Percentiles rank a stretch among this genome's conserved stretches.
Evolutionary conservation across 257 asterid species (phyloP).

Genomic region (Leonotis leonurus): DNA sequence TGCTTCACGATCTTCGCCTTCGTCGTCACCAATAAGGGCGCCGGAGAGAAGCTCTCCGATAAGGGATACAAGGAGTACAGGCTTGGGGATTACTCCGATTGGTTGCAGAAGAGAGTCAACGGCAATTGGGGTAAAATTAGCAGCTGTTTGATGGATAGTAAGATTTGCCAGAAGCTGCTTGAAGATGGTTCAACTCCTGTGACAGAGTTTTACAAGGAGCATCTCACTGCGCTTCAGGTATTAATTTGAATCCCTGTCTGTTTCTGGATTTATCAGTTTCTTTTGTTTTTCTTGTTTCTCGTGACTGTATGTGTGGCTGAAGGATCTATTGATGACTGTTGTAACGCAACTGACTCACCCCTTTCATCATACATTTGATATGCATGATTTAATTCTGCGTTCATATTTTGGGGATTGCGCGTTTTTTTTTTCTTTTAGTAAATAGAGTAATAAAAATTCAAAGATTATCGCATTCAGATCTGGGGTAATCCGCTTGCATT

Average conservation of each 20-base stretch:
- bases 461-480: constrained; percentile 19
- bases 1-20: constrained; percentile 88
- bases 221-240: constrained; percentile 81
- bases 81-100: constrained; percentile 72
- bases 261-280: too few species aligned
- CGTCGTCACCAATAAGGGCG: constrained; percentile 85
- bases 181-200: constrained; percentile 30
- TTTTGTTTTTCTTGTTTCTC: too few species aligned
- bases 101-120: constrained; percentile 83
- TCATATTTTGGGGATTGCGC: background rate
- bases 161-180: constrained; percentile 52
- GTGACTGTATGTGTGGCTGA: background rate
- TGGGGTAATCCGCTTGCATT: background rate
- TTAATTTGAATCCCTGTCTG: background rate
- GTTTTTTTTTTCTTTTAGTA: background rate
- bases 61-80: constrained; percentile 75
- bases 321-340: background rate
- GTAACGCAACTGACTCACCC: background rate
- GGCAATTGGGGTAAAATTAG: constrained; percentile 53
- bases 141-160: constrained; percentile 64
- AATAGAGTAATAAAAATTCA: too few species aligned
- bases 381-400: background rate
- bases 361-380: background rate
- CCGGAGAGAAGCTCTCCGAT: constrained; percentile 48
- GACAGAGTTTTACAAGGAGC: constrained; percentile 31